Evolutionary conservation across 805 yeast species (phyloP).

Genomic region (Tetrapisispora namnaoensis): DNA sequence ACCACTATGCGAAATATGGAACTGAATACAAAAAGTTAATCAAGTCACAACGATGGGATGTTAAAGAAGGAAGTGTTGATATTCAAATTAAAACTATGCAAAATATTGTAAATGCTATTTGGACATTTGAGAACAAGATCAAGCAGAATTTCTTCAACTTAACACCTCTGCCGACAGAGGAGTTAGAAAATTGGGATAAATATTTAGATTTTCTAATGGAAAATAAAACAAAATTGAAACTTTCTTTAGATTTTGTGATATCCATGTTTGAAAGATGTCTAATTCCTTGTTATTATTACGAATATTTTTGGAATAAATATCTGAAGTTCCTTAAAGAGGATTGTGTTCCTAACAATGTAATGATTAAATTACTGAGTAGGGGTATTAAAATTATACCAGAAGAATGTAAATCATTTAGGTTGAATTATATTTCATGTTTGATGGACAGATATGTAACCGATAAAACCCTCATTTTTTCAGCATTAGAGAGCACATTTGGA

Average conservation of each 20-base stretch:
- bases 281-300: slow-evolving; percentile 52
- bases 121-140: slow-evolving; percentile 65
- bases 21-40: slow-evolving; percentile 35
- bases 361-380: slow-evolving; percentile 39
- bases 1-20: slow-evolving; percentile 76
- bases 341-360: slow-evolving; percentile 16
- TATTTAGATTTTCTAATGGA: slow-evolving; percentile 50
- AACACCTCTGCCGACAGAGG: slow-evolving; percentile 34
- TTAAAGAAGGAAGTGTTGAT: slow-evolving; percentile 37
- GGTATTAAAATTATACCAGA: slow-evolving; percentile 39
- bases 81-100: slow-evolving; percentile 40
- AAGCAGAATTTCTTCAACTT: slow-evolving; percentile 50
- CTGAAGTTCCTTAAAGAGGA: slow-evolving; percentile 36
- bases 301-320: slow-evolving; percentile 62
- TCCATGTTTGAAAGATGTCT: slow-evolving; percentile 64
- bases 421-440: slow-evolving; percentile 13
- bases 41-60: slow-evolving; percentile 15
- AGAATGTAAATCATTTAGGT: slow-evolving; percentile 10
- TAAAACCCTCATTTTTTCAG: slow-evolving; percentile 7
- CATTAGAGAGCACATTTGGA: slow-evolving; percentile 9
- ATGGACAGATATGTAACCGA: slow-evolving; percentile 8
- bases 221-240: slow-evolving; percentile 20
- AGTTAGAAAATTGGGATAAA: slow-evolving; percentile 44
- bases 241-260: slow-evolving; percentile 27
- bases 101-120: slow-evolving; percentile 43